Percentiles rank a stretch among this genome's conserved stretches.
These are phyloP conservation scores for Coemansia biformis DNA, from an alignment of 192 early-diverging fungal species.

Conservation along the genomic window DNA sequence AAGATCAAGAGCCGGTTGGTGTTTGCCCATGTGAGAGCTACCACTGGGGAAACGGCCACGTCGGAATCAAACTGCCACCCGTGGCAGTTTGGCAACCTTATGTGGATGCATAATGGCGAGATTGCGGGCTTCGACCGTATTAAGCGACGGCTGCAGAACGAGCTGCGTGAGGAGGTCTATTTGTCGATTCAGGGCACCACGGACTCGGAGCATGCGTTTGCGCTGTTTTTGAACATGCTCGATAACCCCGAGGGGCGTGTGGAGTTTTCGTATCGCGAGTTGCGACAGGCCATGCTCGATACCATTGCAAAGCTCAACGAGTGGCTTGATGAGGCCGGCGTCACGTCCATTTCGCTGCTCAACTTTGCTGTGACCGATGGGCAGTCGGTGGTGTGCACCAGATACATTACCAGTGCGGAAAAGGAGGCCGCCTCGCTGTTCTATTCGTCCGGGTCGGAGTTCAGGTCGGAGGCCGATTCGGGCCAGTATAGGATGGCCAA, in stretches of 20 bases:
- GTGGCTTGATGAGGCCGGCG: slow-evolving; percentile 62
- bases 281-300: slow-evolving; percentile 68
- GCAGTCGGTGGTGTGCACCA: slow-evolving; percentile 65
- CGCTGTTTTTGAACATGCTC: slow-evolving; percentile 68
- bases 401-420: slow-evolving; percentile 65
- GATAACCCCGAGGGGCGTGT: slow-evolving; percentile 32
- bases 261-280: slow-evolving; percentile 55
- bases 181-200: slow-evolving; percentile 70
- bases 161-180: slow-evolving; percentile 62
- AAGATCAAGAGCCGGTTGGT: slow-evolving; percentile 68
- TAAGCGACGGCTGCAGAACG: slow-evolving; percentile 61
- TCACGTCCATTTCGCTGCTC: slow-evolving; percentile 56
- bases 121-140: slow-evolving; percentile 64
- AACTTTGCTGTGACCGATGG: slow-evolving; percentile 85
- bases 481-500: slow-evolving; percentile 69
- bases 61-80: slow-evolving; percentile 71
- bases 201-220: slow-evolving; percentile 78
- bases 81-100: slow-evolving; percentile 62
- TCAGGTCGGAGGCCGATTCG: slow-evolving; percentile 51
- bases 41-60: slow-evolving; percentile 62
- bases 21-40: slow-evolving; percentile 76
- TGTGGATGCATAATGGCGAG: slow-evolving; percentile 82
- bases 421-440: slow-evolving; percentile 70
- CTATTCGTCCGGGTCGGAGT: slow-evolving; percentile 73
- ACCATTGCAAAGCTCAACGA: slow-evolving; percentile 68